Base-by-base conservation (phyloP, 768 basidiomycete genomes). In the Calocybe gangraenosa region DNA sequence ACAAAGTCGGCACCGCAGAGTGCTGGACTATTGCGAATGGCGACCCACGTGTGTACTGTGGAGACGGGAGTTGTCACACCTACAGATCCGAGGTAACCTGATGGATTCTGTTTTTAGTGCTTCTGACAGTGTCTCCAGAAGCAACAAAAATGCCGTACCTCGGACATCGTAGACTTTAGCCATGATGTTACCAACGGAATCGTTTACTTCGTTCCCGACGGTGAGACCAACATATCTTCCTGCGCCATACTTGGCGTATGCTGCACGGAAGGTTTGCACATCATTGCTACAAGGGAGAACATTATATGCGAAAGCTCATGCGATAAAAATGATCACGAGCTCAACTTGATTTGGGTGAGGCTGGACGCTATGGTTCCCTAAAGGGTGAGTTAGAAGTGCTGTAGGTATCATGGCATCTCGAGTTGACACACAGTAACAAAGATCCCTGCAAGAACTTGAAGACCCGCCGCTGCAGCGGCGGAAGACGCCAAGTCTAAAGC, bases 41-140 rank as follows among this genome's bases (percentile, higher is more conserved):
- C 42, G 15, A 68, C 60, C 68, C 68, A 71, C 17, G 54, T 63
- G 42, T 71, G 68, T 7, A 66, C 65, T 3, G 68, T 69, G 6
- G 68, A 65, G 6, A 71, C 63, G 2, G 61, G 65, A 0, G 61
- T 65, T 20, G 51, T 62, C 28, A 69, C 54, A 2, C 67, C 67
- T 9, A 63, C 59, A 7, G 64, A 59, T 5, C 59, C 45, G 14
- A 71, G 57, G 37, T 61, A 61, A 20, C 55, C 69, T 69, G 36
- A 22, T 15, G 42, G 40, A 28, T 20, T 13, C 25, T 28, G 25
- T 28, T 28, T 28, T 11, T 6, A 28, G 6, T 6, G 11, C 11
- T 28, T 28, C 25, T 28, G 25, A 6, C 25, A n/a, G n/a, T n/a
- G n/a, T n/a, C n/a, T n/a, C n/a, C 5, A 28, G 25, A 21, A 28